Evolutionary conservation across 2,329 filamentous ascomycete genomes (phyloP).

Genomic region (Coniochaeta ligniaria): DNA sequence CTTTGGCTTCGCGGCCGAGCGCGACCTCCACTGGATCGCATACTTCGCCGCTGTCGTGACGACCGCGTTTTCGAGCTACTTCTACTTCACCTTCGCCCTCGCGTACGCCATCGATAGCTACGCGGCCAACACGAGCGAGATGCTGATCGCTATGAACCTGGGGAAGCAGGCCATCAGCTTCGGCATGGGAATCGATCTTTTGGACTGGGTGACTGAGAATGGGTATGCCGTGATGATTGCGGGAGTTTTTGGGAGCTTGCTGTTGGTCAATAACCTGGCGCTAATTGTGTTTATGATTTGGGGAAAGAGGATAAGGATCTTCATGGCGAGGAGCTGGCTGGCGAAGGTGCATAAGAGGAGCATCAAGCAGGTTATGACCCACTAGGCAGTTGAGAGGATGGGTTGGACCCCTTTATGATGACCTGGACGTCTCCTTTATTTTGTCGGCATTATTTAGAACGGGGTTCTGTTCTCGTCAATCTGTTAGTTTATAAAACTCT

Average conservation of each 20-base stretch:
- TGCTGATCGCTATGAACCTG: conserved; percentile 54
- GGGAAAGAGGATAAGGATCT: conserved; percentile 40
- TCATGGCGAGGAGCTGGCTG: conserved; percentile 37
- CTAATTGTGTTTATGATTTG: conserved; percentile 41
- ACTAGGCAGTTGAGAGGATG: conserved; percentile 10
- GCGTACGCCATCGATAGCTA: conserved; percentile 56
- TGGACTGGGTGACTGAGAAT: conserved; percentile 41
- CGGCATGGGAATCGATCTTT: conserved; percentile 40
- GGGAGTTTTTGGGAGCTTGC: conserved; percentile 39
- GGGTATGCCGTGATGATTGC: conserved; percentile 45
- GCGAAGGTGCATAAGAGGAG: conserved; percentile 33
- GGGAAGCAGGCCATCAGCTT: conserved; percentile 50
- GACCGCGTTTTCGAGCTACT: conserved; percentile 41
- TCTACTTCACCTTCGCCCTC: conserved; percentile 50
- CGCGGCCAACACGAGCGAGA: conserved; percentile 51
- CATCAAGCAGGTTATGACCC: conserved; percentile 21
- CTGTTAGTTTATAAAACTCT: no score
- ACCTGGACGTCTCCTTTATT: not conserved
- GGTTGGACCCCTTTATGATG: not conserved
- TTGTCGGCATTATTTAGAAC: not conserved
- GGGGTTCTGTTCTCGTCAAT: no score
- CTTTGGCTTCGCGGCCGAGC: conserved; percentile 30
- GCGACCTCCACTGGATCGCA: conserved; percentile 32
- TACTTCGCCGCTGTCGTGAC: conserved; percentile 44
- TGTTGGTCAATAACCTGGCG: conserved; percentile 40